Base-by-base conservation (phyloP, 768 basidiomycete species). In the Mycena pura region DNA sequence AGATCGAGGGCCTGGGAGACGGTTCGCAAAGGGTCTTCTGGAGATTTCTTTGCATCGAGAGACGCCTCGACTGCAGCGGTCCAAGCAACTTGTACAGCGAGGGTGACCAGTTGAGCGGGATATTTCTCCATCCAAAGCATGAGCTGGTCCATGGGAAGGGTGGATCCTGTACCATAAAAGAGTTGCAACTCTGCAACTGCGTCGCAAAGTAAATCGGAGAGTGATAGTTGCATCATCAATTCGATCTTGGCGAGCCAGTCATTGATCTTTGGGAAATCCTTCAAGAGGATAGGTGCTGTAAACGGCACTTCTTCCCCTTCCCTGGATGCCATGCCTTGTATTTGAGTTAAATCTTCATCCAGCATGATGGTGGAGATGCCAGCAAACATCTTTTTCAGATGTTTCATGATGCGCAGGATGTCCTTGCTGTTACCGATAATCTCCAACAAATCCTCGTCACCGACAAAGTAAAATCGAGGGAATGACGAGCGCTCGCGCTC, bases 391-490 rank as follows among this genome's bases (percentile, higher is more conserved):
- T 99, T 99, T 82, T 98, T 99, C 60, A 99, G 83, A 78, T 99
- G 97, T 69, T 99, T 99, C 93, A 97, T 95, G 76, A 99, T 93
- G 36, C 97, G 91, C 41, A 95, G 77, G 67, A 99, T 97, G 71
- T 99, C 96, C 75, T 98, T 99, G 84, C 95, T 97, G 80, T 99
- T 99, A 64, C 97, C 97, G 65, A 99, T 99, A 69, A 99, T 99
- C 76, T 99, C 97, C 63, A 99, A 83, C 62, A 99, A 78, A 73
- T 99, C 97, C 72, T 99, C 97, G 76, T 99, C 97, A 69, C 97
- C 97, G 52, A 99, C 95, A 69, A 99, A 99, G 78, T 99, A 99
- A 81, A 99, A 99, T 8, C 97, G 92, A 70, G 97, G 97, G 86
- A 99, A 99, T 0, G 94, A 95, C 5, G 96, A 90, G 56, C 97